Base-by-base conservation (phyloP, 345 rosid species). In the Aquilaria yunnanensis region DNA sequence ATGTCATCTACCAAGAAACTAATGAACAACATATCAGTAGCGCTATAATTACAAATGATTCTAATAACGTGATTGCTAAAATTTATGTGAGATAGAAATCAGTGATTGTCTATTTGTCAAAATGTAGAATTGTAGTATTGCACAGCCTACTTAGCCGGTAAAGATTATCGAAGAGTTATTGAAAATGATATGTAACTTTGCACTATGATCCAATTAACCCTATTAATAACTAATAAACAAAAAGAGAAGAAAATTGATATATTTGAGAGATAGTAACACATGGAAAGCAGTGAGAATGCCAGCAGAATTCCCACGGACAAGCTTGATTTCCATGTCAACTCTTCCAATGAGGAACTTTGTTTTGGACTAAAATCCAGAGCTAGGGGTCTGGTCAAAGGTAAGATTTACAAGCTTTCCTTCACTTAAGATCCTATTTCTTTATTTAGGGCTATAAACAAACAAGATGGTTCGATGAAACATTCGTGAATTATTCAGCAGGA, bases 1-100 rank as follows among this genome's bases (percentile, higher is more conserved):
- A 69, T 73, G 14, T 69, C 70, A 34, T 84, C 92, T 3, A 84
- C 89, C 32, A 62, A 70, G 66, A 86, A 78, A 13, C 89, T 86
- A 68, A 9, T 13, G 14, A 59, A 46, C 10, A 2, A 10, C 23
- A 23, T 23, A 23, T 23, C 23, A 23, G 23, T 10, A 51, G 53
- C 59, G 43, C 46, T 51, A 51, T 11, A 12, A 14, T 58, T 46
- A 23, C n/a, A 51, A 30, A 69, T 60, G 70, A 53, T 23, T 12
- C 4, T 56, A 33, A 23, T 23, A 32, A 64, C 48, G 6, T 6
- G 23, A 59, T 6, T 23, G 23, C 23, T 23, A 23, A 3, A 1
- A 12, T 3, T 43, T 29, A 14, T 2, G 7, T 47, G 29, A 30
- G n/a, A 56, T 34, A 37, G 10, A 32, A 9, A 7, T 32, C 41